Base-by-base conservation (phyloP, 148 eudicot genomes). In the Nepenthes mirabilis region DNA sequence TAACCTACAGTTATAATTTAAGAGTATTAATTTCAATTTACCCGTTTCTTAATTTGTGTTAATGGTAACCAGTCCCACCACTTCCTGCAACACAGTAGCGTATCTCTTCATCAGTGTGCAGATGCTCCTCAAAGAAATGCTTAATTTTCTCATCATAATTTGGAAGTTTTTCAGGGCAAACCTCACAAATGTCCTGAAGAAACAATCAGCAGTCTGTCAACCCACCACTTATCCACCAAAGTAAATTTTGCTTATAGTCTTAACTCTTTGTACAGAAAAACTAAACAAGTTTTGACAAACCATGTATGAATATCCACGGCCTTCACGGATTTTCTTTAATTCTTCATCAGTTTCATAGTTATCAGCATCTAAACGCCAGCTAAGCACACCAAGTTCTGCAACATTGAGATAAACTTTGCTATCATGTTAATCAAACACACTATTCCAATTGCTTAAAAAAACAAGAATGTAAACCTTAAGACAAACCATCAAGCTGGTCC, bases 71-170 rank as follows among this genome's bases (percentile, higher is more conserved):
- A 32, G 43, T 14, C 76, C 14, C 82, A 93, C 99, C 99, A 77
- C 91, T 86, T 68, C 99, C 99, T 23, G 85, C 87, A 35, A 94
- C 79, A 72, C 86, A 79, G 60, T 89, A 94, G 52, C 99, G 97
- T 73, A 94, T 94, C 80, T 94, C 99, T 74, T 94, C 99, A 73
- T 94, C 99, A 14, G 97, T 89, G 79, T 94, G 99, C 60, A 94
- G 82, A 67, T 94, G 97, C 63, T 94, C 99, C 63, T 86, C 91
- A 50, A 60, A 94, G 68, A 94, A 89, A 69, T 79, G 70, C 74
- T 94, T 94, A 37, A 89, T 89, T 62, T 94, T 94, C 61, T 77
- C 79, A 3, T 88, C 96, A 76, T 91, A 91, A 65, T 91, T 91
- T 34, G 90, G 88, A 60, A 91, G 65, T 72, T 88, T 91, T 61